phyloP scores from a whole-genome alignment of 805 yeast genomes.

The Yarrowia bubula region DNA sequence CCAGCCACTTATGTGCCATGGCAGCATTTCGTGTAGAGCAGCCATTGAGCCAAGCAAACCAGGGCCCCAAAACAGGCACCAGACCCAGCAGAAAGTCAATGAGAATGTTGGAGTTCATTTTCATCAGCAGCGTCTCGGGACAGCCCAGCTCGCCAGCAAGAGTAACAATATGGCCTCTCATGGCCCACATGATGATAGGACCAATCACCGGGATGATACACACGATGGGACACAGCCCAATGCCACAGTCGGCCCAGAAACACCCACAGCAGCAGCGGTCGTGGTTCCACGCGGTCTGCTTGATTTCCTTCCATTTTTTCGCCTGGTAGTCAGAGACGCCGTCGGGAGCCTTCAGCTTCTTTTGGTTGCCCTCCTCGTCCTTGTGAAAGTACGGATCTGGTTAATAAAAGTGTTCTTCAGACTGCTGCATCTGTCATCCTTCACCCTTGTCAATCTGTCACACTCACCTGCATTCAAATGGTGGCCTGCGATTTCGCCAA shows the following conservation, averaged over 20 bases:
- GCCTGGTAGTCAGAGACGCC: conserved; percentile 58
- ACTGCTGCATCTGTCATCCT: too few species aligned
- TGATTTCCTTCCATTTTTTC: conserved; percentile 69
- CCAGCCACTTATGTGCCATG: conserved; percentile 11
- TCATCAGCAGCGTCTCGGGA: conserved; percentile 59
- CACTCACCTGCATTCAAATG: conserved; percentile 3
- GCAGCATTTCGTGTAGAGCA: conserved; percentile 92
- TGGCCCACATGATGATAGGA: conserved; percentile 72
- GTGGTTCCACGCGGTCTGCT: conserved; percentile 78
- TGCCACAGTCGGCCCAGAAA: conserved; percentile 61
- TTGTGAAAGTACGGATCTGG: conserved; percentile 55
- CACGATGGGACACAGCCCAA: conserved; percentile 75
- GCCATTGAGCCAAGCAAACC: conserved; percentile 76
- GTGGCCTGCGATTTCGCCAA: not conserved
- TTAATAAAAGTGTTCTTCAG: not conserved
- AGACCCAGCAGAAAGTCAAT: conserved; percentile 72
- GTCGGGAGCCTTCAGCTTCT: conserved; percentile 59
- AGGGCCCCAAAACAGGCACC: conserved; percentile 76
- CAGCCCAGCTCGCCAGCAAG: conserved; percentile 58
- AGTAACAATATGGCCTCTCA: conserved; percentile 66
- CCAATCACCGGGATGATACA: conserved; percentile 81
- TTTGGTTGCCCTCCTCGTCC: conserved; percentile 50
- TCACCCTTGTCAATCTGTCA: not conserved
- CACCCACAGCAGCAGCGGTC: conserved; percentile 83
- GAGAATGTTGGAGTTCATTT: conserved; percentile 72